phyloP scores from a whole-genome alignment of 2,329 filamentous ascomycete genomes.

The Cladosporium oxysporum region DNA sequence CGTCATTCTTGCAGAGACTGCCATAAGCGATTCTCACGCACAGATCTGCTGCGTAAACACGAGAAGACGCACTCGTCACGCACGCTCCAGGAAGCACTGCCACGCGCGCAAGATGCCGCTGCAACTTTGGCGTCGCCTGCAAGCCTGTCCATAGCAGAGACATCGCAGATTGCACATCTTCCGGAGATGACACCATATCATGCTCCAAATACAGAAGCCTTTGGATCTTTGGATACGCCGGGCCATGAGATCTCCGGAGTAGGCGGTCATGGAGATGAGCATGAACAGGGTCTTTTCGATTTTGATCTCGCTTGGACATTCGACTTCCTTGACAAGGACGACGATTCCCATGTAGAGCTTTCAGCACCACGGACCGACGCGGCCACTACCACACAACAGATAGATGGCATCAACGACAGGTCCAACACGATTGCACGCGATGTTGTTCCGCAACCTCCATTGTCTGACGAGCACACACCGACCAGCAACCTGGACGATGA shows the following conservation, averaged over 20 bases:
- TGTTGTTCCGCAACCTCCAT: not conserved
- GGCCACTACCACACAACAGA: not conserved
- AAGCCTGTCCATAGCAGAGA: not conserved
- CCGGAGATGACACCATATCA: not conserved
- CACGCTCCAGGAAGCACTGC: not conserved
- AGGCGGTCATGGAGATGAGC: not conserved
- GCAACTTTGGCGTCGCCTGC: not conserved
- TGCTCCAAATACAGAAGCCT: not conserved
- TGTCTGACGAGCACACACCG: not conserved
- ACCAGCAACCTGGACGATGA: not conserved
- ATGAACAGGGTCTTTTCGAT: not conserved
- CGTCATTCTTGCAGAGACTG: not conserved
- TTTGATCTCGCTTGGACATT: slow-evolving; percentile 3
- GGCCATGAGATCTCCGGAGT: not conserved
- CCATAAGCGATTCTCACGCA: not conserved
- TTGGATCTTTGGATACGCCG: not conserved
- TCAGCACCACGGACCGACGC: not conserved
- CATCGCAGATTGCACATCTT: not conserved
- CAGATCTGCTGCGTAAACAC: not conserved
- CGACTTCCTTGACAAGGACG: not conserved
- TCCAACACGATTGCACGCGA: not conserved
- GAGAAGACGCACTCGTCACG: not conserved
- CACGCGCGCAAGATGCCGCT: not conserved
- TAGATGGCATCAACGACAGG: not conserved
- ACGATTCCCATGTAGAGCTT: not conserved